Conservation (phyloP, 305 asterid species). For the Withania somnifera region DNA sequence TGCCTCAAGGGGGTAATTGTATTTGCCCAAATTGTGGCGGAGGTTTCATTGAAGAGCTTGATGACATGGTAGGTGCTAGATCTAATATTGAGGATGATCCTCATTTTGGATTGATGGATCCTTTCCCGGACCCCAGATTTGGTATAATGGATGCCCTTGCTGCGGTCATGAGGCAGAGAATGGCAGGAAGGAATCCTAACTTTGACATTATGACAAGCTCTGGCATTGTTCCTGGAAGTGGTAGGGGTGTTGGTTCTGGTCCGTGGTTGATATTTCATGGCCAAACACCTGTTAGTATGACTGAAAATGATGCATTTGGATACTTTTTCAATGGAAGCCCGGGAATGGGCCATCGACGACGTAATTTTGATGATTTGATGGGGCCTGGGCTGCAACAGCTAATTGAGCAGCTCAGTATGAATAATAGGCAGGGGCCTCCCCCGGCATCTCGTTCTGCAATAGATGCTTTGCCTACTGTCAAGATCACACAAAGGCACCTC, state of each 20-base stretch:
- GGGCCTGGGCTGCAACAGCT: slow-evolving; percentile 72
- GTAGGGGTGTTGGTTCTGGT: slow-evolving; percentile 30
- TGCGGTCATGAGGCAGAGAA: slow-evolving; percentile 60
- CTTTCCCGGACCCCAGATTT: slow-evolving; percentile 51
- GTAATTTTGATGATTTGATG: slow-evolving; percentile 49
- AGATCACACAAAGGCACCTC: slow-evolving; percentile 30
- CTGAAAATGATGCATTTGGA: slow-evolving; percentile 44
- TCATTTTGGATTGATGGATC: slow-evolving; percentile 32
- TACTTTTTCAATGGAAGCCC: slow-evolving; percentile 40
- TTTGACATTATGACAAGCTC: slow-evolving; percentile 58
- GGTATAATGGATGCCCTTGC: slow-evolving; percentile 70
- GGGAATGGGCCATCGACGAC: slow-evolving; percentile 46
- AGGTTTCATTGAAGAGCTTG: slow-evolving; percentile 74
- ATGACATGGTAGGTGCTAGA: slow-evolving; percentile 35
- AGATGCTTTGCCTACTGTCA: slow-evolving; percentile 45
- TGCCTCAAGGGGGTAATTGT: slow-evolving; percentile 30
- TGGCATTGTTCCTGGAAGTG: slow-evolving; percentile 32
- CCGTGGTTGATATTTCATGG: slow-evolving; percentile 59
- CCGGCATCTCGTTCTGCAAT: slow-evolving; percentile 49
- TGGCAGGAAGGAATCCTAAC: slow-evolving; percentile 62
- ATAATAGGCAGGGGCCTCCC: slow-evolving; percentile 42
- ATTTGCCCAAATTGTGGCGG: slow-evolving; percentile 63
- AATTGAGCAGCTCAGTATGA: slow-evolving; percentile 52
- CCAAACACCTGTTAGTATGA: slow-evolving; percentile 34
- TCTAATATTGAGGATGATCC: slow-evolving; percentile 27